These are phyloP conservation scores for Auricularia sp. DNA, from an alignment of 768 basidiomycete genomes.

Conservation along the genomic window DNA sequence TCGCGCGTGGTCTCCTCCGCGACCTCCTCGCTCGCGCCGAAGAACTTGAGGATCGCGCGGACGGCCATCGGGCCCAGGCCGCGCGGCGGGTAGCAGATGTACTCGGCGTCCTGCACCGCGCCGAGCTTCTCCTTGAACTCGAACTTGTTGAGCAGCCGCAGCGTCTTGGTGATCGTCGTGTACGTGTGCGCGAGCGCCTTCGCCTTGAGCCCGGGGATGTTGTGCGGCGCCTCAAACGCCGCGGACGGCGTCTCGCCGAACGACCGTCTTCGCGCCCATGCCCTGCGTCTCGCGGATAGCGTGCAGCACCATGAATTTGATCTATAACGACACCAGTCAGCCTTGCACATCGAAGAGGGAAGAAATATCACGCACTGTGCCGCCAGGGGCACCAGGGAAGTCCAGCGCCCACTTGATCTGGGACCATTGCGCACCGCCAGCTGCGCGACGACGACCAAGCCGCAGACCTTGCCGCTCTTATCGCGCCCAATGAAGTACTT, in stretches of 20 bases:
- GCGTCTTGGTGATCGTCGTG: background rate
- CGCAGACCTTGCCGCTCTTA: constrained; percentile 28
- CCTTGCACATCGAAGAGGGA: constrained; percentile 9
- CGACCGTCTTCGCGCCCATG: constrained; percentile 22
- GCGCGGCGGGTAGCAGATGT: background rate
- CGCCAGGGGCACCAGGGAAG: constrained; percentile 33
- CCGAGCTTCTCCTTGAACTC: constrained; percentile 2
- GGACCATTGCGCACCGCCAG: constrained; percentile 28
- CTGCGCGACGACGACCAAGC: constrained; percentile 32
- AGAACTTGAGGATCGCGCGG: constrained; percentile 2
- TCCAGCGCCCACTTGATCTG: constrained; percentile 39
- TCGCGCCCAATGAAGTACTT: constrained; percentile 47
- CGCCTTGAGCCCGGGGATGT: constrained; percentile 40
- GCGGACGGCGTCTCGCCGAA: constrained; percentile 42
- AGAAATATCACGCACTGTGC: constrained; percentile 15
- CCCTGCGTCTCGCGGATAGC: constrained; percentile 34
- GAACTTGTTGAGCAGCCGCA: background rate
- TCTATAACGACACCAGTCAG: constrained; percentile 24
- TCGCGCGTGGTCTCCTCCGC: background rate
- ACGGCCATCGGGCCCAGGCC: background rate
- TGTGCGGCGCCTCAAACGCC: constrained; percentile 30
- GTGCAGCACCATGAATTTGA: constrained; percentile 36
- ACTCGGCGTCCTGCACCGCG: background rate
- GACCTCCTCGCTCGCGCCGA: background rate
- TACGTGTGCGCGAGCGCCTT: constrained; percentile 36